Conservation (phyloP, 2,329 filamentous ascomycete genomes). For the Alternaria burnsii region DNA sequence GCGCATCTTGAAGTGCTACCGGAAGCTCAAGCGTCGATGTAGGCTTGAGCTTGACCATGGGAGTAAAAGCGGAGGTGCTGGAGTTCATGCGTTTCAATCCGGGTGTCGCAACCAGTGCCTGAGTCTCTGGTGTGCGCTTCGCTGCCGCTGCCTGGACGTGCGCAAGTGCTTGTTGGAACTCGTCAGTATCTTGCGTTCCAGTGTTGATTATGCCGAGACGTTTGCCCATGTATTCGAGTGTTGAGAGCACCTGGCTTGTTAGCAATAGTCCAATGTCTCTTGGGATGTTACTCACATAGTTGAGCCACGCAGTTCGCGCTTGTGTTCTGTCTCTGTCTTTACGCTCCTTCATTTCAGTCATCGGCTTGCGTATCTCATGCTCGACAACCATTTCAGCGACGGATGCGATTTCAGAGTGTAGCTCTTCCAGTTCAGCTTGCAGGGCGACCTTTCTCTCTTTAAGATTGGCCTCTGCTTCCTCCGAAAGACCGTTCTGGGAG, state of each 20-base stretch:
- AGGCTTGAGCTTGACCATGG: conserved; percentile 41
- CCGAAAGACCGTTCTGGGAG: conserved; percentile 14
- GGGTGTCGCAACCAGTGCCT: conserved; percentile 24
- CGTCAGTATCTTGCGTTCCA: conserved; percentile 36
- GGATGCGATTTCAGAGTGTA: conserved; percentile 73
- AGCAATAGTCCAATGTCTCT: neutral
- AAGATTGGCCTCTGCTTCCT: conserved; percentile 53
- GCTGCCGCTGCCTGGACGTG: conserved; percentile 38
- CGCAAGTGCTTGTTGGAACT: conserved; percentile 44
- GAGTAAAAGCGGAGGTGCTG: conserved; percentile 37
- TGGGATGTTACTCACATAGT: conserved; percentile 48
- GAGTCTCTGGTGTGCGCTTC: conserved; percentile 34
- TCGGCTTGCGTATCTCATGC: conserved; percentile 71
- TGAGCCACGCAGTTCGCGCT: conserved; percentile 52
- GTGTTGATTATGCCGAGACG: conserved; percentile 41
- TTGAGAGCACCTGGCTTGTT: conserved; percentile 45
- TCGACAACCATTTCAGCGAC: conserved; percentile 76
- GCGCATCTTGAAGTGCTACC: conserved; percentile 44
- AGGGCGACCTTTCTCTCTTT: conserved; percentile 62
- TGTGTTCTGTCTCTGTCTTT: conserved; percentile 46
- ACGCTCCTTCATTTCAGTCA: conserved; percentile 55
- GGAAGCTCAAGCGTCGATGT: conserved; percentile 40
- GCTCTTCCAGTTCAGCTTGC: conserved; percentile 72
- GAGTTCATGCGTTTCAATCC: conserved; percentile 35
- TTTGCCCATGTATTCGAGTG: conserved; percentile 54